Evolutionary conservation across 75 land plant species (phyloP).

Genomic region (Sequoia sempervirens): DNA sequence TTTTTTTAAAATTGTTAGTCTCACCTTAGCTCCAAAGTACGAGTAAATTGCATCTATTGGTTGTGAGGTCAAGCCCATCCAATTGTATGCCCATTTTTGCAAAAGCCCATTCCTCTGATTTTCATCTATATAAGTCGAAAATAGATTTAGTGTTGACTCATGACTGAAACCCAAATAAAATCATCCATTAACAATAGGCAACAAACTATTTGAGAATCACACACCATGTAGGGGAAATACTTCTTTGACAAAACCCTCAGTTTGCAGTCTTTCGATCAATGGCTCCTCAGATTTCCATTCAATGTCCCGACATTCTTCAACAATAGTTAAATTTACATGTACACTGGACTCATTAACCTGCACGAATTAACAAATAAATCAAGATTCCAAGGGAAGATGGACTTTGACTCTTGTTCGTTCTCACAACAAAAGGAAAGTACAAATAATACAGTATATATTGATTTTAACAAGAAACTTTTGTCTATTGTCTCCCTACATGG

Average conservation of each 20-base stretch:
- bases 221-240: constrained; percentile 88
- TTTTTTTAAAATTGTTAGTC: not conserved
- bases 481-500: not conserved
- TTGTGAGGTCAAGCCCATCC: constrained; percentile 65
- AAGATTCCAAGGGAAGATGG: not conserved
- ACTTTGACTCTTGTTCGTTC: not conserved
- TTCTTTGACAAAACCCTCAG: constrained; percentile 67
- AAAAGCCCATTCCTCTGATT: constrained; percentile 62
- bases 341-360: constrained; percentile 41
- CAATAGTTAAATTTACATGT: constrained; percentile 28
- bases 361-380: constrained; percentile 2
- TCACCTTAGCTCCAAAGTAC: constrained; percentile 88
- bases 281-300: constrained; percentile 46
- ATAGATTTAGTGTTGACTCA: not conserved
- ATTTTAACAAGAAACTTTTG: not conserved
- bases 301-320: constrained; percentile 28
- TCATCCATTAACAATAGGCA: not conserved
- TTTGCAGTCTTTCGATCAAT: constrained; percentile 41
- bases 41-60: constrained; percentile 85
- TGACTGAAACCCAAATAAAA: not conserved
- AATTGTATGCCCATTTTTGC: constrained; percentile 75
- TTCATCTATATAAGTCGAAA: constrained; percentile 50
- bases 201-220: not conserved
- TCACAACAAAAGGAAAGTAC: not conserved
- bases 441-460: not conserved